Conservation (phyloP, 2,329 filamentous ascomycete species). For the Sarocladiaceae sp. region DNA sequence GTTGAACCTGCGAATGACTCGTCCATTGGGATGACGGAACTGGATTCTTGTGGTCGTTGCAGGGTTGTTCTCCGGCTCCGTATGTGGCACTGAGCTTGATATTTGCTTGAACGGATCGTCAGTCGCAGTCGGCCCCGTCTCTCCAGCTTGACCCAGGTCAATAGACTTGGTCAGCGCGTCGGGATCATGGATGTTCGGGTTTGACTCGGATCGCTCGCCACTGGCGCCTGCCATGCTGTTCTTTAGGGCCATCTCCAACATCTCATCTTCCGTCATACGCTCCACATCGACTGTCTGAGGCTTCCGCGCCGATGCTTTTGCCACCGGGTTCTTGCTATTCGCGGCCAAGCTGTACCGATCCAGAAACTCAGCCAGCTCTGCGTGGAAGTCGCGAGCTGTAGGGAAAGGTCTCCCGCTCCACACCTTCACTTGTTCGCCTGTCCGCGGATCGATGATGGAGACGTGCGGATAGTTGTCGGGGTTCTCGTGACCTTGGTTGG, state of each 20-base stretch:
- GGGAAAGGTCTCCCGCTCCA: constrained; percentile 85
- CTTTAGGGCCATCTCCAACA: constrained; percentile 88
- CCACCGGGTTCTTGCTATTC: constrained; percentile 88
- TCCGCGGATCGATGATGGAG: constrained; percentile 89
- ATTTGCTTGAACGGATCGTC: constrained; percentile 60
- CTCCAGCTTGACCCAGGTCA: background rate
- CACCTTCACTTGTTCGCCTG: constrained; percentile 93
- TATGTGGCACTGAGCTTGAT: constrained; percentile 64
- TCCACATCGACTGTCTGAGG: constrained; percentile 68
- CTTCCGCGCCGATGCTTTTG: constrained; percentile 55
- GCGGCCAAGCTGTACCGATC: constrained; percentile 88
- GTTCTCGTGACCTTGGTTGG: constrained; percentile 62
- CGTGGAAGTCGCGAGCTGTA: constrained; percentile 71
- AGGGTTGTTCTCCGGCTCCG: constrained; percentile 67
- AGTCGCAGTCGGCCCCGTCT: constrained; percentile 28
- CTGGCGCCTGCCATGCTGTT: constrained; percentile 65
- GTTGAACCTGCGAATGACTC: constrained; percentile 80
- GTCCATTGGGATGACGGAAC: constrained; percentile 77
- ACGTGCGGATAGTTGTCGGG: constrained; percentile 93
- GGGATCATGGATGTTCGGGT: constrained; percentile 64
- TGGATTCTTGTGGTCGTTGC: constrained; percentile 80
- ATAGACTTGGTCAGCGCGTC: constrained; percentile 74
- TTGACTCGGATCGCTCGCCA: constrained; percentile 25
- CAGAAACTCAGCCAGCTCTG: constrained; percentile 91
- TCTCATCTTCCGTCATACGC: constrained; percentile 93